Evolutionary conservation across 2,329 filamentous ascomycete species (phyloP), one percentile per base, ranked within the genome.

Genomic region (Neofusicoccum cordaticola): DNA sequence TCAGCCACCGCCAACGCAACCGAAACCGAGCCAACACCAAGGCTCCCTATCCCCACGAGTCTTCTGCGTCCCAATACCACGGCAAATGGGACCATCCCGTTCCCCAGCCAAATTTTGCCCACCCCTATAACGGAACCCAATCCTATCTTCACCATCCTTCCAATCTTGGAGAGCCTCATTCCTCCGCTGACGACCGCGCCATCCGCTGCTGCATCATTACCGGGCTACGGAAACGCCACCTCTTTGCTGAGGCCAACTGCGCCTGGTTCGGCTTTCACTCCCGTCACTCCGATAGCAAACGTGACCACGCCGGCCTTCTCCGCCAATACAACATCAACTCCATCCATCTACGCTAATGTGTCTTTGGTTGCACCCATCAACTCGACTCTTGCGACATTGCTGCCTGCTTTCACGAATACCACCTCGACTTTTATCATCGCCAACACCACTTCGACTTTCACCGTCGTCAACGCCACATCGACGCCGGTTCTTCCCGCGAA

Each of bases 111-210:
- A 12, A 57, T 57, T 35, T 48, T 53, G 37, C 41, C 51, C 4
- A 63, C 61, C 8, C 48, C 61, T 1, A 22, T 53, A 19, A 56
- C 51, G 2, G 48, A 50, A 17, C 17, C 31, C 9, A 27, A 53
- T 27, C 50, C 61, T 1, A 39, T 63, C 42, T 47, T 63, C 39
- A 63, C 27, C 7, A 63, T 63, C 12, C 61, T 63, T 37, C 61
- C 61, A n/a, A 47, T 63, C 11, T 17, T 63, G 19, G 48, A 63
- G 3, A 53, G 48, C 17, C 31, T 63, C 7, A 5, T 63, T 13
- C 61, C 61, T 35, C 31, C 60, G 3, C 15, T 62, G 48, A 27
- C 39, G 3, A 45, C 61, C 7, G 51, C 61, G 19, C 19, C 50
- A 7, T 47, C 56, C 12, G 56, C 56, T 15, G 41, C 42, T 12